Evolutionary conservation across 208 protist species (phyloP).

Genomic region (Acanthamoeba castellanii): DNA sequence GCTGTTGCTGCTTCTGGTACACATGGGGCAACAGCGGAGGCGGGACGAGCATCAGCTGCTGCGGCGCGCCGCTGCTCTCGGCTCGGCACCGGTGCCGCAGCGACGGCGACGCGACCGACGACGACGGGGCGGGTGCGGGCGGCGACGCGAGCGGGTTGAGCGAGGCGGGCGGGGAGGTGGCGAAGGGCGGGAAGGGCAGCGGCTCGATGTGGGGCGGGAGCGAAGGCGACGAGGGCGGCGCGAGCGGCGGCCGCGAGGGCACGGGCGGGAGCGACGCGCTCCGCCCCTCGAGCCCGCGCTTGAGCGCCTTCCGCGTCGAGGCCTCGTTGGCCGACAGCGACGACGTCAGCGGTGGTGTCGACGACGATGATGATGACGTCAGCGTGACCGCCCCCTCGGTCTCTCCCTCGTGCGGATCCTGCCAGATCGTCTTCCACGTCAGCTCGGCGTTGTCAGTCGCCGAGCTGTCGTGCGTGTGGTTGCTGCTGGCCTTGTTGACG

Average conservation of each 20-base stretch:
- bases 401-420: background rate
- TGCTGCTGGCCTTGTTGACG: background rate
- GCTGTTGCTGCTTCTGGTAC: background rate
- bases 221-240: background rate
- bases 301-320: background rate
- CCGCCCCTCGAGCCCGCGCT: background rate
- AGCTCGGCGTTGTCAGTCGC: background rate
- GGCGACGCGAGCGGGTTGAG: background rate
- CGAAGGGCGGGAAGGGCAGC: background rate
- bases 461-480: background rate
- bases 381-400: background rate
- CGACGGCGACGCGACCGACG: background rate
- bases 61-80: conserved; percentile 37
- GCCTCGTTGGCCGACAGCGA: background rate
- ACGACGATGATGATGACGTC: background rate
- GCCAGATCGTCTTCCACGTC: conserved; percentile 8
- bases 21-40: background rate
- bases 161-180: background rate
- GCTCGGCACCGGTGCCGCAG: background rate
- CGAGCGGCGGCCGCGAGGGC: background rate
- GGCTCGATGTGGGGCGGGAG: conserved; percentile 5
- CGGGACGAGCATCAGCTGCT: background rate
- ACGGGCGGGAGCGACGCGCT: background rate
- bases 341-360: background rate
- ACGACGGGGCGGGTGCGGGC: background rate